Percentiles rank a stretch among this genome's conserved stretches.
These are phyloP conservation scores for Madurella fahalii DNA, from an alignment of 2,329 filamentous ascomycete genomes.

Conservation along the genomic window DNA sequence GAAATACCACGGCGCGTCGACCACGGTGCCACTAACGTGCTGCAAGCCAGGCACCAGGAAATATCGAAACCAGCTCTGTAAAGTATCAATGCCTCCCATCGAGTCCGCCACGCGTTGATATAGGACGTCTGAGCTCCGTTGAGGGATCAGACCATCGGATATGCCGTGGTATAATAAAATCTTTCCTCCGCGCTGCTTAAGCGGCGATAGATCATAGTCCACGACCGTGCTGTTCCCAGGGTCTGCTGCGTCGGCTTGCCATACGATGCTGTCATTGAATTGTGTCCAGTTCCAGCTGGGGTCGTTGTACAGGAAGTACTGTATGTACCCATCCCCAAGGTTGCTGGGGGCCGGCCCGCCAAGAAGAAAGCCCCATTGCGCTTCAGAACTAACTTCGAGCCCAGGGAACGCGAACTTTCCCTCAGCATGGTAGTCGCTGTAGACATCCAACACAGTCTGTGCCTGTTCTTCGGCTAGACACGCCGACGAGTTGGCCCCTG, in stretches of 20 bases:
- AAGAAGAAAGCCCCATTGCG: slow-evolving; percentile 28
- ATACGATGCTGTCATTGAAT: slow-evolving; percentile 31
- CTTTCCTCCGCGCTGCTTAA: slow-evolving; percentile 39
- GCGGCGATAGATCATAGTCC: slow-evolving; percentile 36
- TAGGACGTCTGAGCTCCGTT: slow-evolving; percentile 33
- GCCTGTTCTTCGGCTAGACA: slow-evolving; percentile 28
- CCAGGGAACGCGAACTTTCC: slow-evolving; percentile 39
- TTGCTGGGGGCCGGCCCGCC: slow-evolving; percentile 27
- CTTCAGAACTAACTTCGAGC: slow-evolving; percentile 46
- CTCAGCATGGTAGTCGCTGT: slow-evolving; percentile 14
- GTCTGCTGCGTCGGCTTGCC: slow-evolving; percentile 32
- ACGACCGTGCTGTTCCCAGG: slow-evolving; percentile 38
- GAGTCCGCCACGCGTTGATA: slow-evolving; percentile 42
- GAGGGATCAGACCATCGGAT: slow-evolving; percentile 39
- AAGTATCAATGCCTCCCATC: slow-evolving; percentile 25
- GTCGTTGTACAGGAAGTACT: slow-evolving; percentile 40
- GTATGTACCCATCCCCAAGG: slow-evolving; percentile 34
- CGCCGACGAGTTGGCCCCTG: not conserved
- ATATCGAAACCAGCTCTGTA: slow-evolving; percentile 47
- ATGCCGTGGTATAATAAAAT: slow-evolving; percentile 46
- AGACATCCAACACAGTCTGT: slow-evolving; percentile 3
- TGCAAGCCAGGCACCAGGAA: slow-evolving; percentile 53
- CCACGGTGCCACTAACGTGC: slow-evolving; percentile 39
- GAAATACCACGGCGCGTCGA: slow-evolving; percentile 41
- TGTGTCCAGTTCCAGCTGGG: slow-evolving; percentile 34